These are phyloP conservation scores for Onygenales sp. DNA, from an alignment of 2,329 filamentous ascomycete species.

Conservation along the genomic window DNA sequence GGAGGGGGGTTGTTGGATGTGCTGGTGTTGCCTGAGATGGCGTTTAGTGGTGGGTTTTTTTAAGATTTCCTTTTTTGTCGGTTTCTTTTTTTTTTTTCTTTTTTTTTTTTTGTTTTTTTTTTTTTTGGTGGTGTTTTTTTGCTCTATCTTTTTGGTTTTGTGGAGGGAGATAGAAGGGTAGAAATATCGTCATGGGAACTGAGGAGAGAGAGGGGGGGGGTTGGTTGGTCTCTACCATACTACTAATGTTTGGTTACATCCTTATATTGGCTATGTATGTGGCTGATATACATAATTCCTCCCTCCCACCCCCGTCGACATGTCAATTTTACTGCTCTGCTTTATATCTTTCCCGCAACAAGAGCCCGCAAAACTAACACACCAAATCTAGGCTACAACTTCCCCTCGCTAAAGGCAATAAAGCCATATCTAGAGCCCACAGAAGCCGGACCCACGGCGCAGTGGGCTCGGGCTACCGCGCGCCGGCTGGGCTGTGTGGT, in stretches of 20 bases:
- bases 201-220: neutral
- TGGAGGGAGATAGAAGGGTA: neutral
- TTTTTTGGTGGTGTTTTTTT: neutral
- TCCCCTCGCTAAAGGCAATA: slow-evolving; percentile 48
- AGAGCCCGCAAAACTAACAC: too few relatives aligned
- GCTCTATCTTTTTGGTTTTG: neutral
- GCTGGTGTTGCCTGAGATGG: slow-evolving; percentile 53
- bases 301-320: neutral
- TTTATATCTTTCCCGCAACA: too few relatives aligned
- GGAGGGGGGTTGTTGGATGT: slow-evolving; percentile 36
- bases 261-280: neutral
- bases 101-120: neutral
- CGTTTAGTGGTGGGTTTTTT: slow-evolving; percentile 47
- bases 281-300: too few relatives aligned
- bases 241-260: neutral
- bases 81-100: too few relatives aligned
- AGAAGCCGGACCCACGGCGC: slow-evolving; percentile 43
- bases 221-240: neutral
- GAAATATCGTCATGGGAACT: neutral
- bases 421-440: slow-evolving; percentile 51
- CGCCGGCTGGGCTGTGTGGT: slow-evolving; percentile 47
- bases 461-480: slow-evolving; percentile 51
- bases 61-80: too few relatives aligned
- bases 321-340: neutral
- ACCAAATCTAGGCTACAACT: slow-evolving; percentile 49